phyloP scores from a whole-genome alignment of 805 yeast genomes.

The Schwanniomyces polymorphus region DNA sequence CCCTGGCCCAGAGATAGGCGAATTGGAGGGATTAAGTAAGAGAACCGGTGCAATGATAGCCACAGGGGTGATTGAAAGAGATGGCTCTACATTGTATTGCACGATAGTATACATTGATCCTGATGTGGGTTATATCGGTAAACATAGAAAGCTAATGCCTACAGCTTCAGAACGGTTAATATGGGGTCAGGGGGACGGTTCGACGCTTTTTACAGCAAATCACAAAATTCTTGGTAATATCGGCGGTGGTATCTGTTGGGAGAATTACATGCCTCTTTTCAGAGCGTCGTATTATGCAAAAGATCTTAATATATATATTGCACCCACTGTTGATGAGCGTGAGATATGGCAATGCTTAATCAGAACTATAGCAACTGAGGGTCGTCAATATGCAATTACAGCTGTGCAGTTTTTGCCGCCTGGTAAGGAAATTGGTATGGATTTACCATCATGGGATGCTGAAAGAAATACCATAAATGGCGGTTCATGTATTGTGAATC shows the following conservation, averaged over 20 bases:
- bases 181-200: constrained; percentile 51
- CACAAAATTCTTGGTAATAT: constrained; percentile 24
- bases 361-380: constrained; percentile 41
- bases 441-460: constrained; percentile 12
- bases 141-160: constrained; percentile 46
- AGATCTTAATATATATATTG: constrained; percentile 41
- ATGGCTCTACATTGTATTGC: constrained; percentile 36
- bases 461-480: constrained; percentile 39
- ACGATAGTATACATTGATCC: constrained; percentile 42
- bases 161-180: constrained; percentile 45
- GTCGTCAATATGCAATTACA: constrained; percentile 37
- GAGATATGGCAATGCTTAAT: constrained; percentile 44
- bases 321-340: constrained; percentile 43
- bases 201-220: constrained; percentile 39
- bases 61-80: constrained; percentile 42
- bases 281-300: constrained; percentile 44
- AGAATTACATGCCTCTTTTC: constrained; percentile 41
- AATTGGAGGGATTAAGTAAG: constrained; percentile 29
- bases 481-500: constrained; percentile 20
- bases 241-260: constrained; percentile 53
- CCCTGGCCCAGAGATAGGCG: constrained; percentile 35
- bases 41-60: constrained; percentile 34
- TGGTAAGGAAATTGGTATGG: constrained; percentile 24
- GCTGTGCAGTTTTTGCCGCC: constrained; percentile 42
- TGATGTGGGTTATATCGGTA: constrained; percentile 29